Percentiles rank a stretch among this genome's conserved stretches.
Evolutionary conservation across 2,329 filamentous ascomycete genomes (phyloP).

Genomic region (Penicillium sp.): DNA sequence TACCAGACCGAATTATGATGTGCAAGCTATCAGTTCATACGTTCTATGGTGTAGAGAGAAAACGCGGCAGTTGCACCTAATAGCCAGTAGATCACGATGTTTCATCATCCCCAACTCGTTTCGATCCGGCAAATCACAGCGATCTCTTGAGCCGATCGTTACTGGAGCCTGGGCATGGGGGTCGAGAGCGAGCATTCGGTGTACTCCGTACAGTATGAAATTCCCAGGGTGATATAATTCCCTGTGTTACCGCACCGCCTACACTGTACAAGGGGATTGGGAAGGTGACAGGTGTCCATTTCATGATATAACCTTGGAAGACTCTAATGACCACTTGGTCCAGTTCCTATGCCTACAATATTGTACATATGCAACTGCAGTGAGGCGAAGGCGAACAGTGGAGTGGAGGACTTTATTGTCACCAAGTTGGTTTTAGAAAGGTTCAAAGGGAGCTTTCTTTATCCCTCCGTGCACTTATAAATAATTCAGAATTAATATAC

Average conservation of each 20-base stretch:
- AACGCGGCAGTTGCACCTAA: not conserved
- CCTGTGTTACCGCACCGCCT: not conserved
- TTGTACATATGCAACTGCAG: not conserved
- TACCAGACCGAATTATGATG: not conserved
- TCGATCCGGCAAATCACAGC: slow-evolving; percentile 2
- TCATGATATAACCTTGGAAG: not conserved
- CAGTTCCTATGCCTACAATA: no score
- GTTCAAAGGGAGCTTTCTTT: not conserved
- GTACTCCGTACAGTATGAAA: not conserved
- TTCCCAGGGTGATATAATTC: not conserved
- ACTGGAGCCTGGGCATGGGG: slow-evolving; percentile 3
- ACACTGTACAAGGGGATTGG: not conserved
- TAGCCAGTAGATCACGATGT: not conserved
- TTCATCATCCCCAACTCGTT: not conserved
- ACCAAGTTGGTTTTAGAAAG: not conserved
- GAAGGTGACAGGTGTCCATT: not conserved
- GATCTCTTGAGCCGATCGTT: slow-evolving; percentile 6
- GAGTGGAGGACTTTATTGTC: not conserved
- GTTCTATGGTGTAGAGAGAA: no score
- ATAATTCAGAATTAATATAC: not conserved
- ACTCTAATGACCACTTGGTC: not conserved
- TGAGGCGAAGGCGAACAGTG: not conserved
- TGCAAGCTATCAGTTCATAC: no score
- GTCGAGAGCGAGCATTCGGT: not conserved
- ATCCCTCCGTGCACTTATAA: not conserved